Conservation (phyloP, 2,329 filamentous ascomycete genomes). For the Acrocalymma vagum region DNA sequence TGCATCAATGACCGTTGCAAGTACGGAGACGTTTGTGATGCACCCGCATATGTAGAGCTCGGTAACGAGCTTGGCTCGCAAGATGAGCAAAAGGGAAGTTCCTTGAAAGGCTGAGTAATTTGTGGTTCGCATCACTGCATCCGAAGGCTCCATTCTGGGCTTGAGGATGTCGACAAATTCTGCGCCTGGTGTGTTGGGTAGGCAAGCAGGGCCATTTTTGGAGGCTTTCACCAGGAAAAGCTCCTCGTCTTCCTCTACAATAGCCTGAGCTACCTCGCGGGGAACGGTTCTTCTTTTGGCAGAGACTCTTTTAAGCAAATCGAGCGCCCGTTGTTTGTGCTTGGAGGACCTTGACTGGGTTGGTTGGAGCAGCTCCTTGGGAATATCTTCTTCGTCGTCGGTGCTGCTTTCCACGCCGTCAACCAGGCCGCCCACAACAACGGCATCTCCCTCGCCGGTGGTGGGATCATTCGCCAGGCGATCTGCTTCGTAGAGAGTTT, state of each 20-base stretch:
- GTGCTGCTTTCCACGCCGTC: slow-evolving; percentile 45
- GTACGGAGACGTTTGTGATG: slow-evolving; percentile 86
- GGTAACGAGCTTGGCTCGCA: slow-evolving; percentile 87
- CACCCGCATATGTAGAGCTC: slow-evolving; percentile 90
- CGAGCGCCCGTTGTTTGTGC: slow-evolving; percentile 44
- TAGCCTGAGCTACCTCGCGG: slow-evolving; percentile 33
- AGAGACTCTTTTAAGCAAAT: slow-evolving; percentile 47
- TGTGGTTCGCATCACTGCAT: slow-evolving; percentile 71
- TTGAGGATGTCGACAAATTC: slow-evolving; percentile 61
- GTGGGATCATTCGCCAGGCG: slow-evolving; percentile 63
- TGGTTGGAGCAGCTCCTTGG: slow-evolving; percentile 31
- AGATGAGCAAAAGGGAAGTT: slow-evolving; percentile 74
- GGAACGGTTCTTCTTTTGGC: slow-evolving; percentile 37
- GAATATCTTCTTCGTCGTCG: slow-evolving; percentile 42
- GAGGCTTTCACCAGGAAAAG: slow-evolving; percentile 52
- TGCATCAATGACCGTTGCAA: slow-evolving; percentile 90
- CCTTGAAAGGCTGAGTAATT: slow-evolving; percentile 89
- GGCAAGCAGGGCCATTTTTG: slow-evolving; percentile 51
- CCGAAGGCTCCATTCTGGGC: slow-evolving; percentile 60
- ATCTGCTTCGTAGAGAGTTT: slow-evolving; percentile 74
- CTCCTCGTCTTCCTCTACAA: slow-evolving; percentile 54
- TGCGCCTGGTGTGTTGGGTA: slow-evolving; percentile 55
- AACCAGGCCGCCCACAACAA: slow-evolving; percentile 50
- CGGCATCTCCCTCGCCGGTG: slow-evolving; percentile 56
- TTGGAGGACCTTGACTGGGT: slow-evolving; percentile 43